These are phyloP conservation scores for Colletotrichum ledebouriae DNA, from an alignment of 2,329 filamentous ascomycete species.

Conservation along the genomic window DNA sequence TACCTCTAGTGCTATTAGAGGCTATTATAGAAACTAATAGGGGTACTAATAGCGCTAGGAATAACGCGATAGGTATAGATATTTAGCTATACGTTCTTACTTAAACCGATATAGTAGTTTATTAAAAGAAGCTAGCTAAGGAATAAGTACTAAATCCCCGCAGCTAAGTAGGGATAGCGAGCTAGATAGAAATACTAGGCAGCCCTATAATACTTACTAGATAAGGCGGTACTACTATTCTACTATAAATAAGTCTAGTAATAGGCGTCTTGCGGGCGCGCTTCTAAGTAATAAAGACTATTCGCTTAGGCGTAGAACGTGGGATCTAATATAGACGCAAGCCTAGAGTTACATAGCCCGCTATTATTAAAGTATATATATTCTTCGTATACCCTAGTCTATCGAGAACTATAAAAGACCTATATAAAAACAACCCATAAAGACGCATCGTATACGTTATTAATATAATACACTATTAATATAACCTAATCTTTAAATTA, in stretches of 20 bases:
- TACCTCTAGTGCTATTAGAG: not conserved
- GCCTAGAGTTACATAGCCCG: too few relatives aligned
- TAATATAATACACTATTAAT: not conserved
- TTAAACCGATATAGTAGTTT: not conserved
- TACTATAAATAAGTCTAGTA: not conserved
- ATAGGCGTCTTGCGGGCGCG: not conserved
- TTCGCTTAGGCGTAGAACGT: not conserved
- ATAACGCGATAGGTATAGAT: not conserved
- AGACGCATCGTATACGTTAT: not conserved
- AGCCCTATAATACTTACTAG: not conserved
- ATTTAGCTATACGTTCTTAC: not conserved
- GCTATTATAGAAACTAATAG: not conserved
- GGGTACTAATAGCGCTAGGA: not conserved
- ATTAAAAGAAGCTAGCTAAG: not conserved
- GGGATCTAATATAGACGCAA: not conserved
- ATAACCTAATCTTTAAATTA: not conserved
- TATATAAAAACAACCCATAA: not conserved
- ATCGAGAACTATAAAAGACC: not conserved
- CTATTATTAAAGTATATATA: not conserved
- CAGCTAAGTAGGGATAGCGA: not conserved
- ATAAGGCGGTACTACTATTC: not conserved
- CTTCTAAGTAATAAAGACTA: not conserved
- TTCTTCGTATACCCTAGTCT: not conserved
- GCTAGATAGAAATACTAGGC: not conserved
- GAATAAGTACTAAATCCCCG: not conserved